Base-by-base conservation (phyloP, 345 rosid species). In the Theobroma cacao region DNA sequence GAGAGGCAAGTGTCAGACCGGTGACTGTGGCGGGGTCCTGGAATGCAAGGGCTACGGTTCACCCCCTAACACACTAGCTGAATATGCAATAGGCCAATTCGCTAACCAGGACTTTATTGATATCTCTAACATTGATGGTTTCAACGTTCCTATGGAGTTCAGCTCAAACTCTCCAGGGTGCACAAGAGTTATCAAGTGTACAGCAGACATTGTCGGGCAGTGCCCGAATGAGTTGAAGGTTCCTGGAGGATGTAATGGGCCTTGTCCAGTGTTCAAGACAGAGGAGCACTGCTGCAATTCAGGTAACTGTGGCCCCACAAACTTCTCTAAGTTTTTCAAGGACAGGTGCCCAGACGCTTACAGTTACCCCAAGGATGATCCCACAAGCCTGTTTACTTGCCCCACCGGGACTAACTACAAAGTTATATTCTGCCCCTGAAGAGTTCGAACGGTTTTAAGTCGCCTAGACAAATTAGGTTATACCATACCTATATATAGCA, bases 321-420 rank as follows among this genome's bases (percentile, higher is more conserved):
- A 6, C 13, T 64, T 60, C 15, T 81, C 84, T 1, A 81, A 22
- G 67, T 81, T 62, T 59, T 81, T 81, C 74, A 81, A 81, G 68
- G 59, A 63, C 0, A 72, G 70, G 31, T 81, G 84, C 53, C 80
- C 80, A 2, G 72, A 77, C 77, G 77, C 80, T 63, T 81, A 81
- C 20, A 69, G 74, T 47, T 69, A 69, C 38, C 74, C 74, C 20
- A 69, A 69, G 74, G 74, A 69, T 45, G 74, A 45, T n/a, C 74
- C 13, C 9, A 45, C 74, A 0, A 69, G 74, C 56, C 28, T 69
- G 74, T 69, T 69, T 28, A 45, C 74, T 26, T 69, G 74, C 56
- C 15, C 56, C 38, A 69, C 74, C 5, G 74, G 74, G 3, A 69
- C 74, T 7, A 69, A 69, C 56, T 69, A 69, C 74, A 69, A 69